Percentiles rank a stretch among this genome's conserved stretches.
phyloP scores from a whole-genome alignment of 768 basidiomycete species.

The Hericium rajendrae region DNA sequence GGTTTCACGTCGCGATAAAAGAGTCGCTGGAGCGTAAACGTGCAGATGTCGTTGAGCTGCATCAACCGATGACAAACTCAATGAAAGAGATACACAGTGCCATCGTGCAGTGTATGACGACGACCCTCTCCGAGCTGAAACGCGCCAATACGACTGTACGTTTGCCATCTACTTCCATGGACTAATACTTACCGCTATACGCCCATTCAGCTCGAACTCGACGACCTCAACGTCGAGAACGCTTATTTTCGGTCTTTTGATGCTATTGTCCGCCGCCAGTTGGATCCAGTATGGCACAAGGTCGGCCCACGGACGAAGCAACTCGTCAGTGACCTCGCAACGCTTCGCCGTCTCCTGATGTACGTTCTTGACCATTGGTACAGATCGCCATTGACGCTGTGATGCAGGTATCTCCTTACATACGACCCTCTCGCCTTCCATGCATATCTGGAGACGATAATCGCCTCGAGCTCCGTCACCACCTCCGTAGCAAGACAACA shows the following conservation, averaged over 20 bases:
- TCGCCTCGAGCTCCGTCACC: conserved; percentile 47
- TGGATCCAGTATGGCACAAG: conserved; percentile 95
- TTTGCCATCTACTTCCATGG: conserved; percentile 3
- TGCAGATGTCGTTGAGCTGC: conserved; percentile 88
- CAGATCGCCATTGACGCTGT: neutral
- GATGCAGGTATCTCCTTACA: conserved; percentile 68
- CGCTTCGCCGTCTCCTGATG: conserved; percentile 74
- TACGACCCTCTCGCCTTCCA: conserved; percentile 91
- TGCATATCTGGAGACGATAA: conserved; percentile 81
- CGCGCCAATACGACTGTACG: conserved; percentile 67
- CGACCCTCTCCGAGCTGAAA: conserved; percentile 82
- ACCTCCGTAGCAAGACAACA: conserved; percentile 47
- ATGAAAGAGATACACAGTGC: conserved; percentile 92
- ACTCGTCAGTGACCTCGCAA: conserved; percentile 80
- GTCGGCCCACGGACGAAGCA: conserved; percentile 89
- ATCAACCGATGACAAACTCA: conserved; percentile 71
- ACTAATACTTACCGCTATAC: neutral
- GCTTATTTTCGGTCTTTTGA: conserved; percentile 95
- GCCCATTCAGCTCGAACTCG: conserved; percentile 72
- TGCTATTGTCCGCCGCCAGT: conserved; percentile 72
- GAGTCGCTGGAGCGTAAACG: conserved; percentile 69
- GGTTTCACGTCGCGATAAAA: conserved; percentile 88
- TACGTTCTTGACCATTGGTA: conserved; percentile 27
- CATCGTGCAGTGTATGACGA: conserved; percentile 90
- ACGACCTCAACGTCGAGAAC: conserved; percentile 86